phyloP scores from a whole-genome alignment of 1,284 basidiomycete genomes.

The Leccinum colubrinum region DNA sequence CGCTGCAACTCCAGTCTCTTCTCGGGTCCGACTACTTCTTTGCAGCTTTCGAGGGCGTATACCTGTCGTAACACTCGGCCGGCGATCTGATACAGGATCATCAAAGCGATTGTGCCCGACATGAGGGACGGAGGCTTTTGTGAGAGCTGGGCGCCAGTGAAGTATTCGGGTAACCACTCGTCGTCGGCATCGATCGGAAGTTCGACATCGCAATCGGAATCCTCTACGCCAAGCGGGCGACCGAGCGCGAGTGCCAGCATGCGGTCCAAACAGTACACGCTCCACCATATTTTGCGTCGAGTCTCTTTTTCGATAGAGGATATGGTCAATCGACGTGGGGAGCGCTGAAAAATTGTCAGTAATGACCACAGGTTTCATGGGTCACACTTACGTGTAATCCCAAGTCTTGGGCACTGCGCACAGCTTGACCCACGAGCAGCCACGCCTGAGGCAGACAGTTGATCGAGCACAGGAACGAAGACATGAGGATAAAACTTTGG shows the following conservation, averaged over 20 bases:
- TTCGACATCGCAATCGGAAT: slow-evolving; percentile 80
- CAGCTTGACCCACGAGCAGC: slow-evolving; percentile 85
- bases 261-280: slow-evolving; percentile 83
- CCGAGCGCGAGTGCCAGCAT: slow-evolving; percentile 88
- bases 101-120: slow-evolving; percentile 76
- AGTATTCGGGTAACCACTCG: slow-evolving; percentile 69
- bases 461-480: slow-evolving; percentile 85
- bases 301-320: slow-evolving; percentile 82
- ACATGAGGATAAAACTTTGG: slow-evolving; percentile 83
- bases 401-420: slow-evolving; percentile 84
- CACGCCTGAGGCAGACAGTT: slow-evolving; percentile 91
- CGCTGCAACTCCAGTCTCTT: slow-evolving; percentile 70
- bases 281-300: slow-evolving; percentile 88
- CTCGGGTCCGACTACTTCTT: slow-evolving; percentile 70
- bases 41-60: slow-evolving; percentile 74
- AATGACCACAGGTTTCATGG: not conserved
- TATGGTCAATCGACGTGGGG: slow-evolving; percentile 69
- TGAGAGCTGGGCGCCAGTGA: slow-evolving; percentile 55
- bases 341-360: slow-evolving; percentile 54
- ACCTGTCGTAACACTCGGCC: slow-evolving; percentile 81
- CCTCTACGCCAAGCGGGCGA: slow-evolving; percentile 76
- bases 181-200: slow-evolving; percentile 81
- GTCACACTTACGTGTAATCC: slow-evolving; percentile 74
- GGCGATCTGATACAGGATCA: slow-evolving; percentile 77
- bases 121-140: slow-evolving; percentile 66